Percentiles rank a stretch among this genome's conserved stretches.
Evolutionary conservation across 192 early-diverging fungal genomes (phyloP).

Genomic region (Oehlia diaphana): DNA sequence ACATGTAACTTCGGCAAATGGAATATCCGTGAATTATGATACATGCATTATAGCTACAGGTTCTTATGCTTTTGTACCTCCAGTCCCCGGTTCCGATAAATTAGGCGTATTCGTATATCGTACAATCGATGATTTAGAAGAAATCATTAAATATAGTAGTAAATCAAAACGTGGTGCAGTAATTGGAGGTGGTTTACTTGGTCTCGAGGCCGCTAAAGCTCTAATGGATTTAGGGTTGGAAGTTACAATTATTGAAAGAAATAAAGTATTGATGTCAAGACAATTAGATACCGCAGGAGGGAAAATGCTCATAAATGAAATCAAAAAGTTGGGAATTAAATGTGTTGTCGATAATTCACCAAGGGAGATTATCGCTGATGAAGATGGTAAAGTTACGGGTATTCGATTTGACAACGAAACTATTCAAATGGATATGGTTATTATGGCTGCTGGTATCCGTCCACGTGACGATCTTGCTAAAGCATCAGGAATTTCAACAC

Average conservation of each 20-base stretch:
- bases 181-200: conserved; percentile 66
- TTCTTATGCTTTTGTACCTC: conserved; percentile 59
- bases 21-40: conserved; percentile 50
- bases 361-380: conserved; percentile 36
- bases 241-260: conserved; percentile 57
- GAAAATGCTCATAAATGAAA: conserved; percentile 48
- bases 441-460: conserved; percentile 54
- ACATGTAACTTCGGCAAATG: conserved; percentile 30
- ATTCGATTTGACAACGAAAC: not conserved
- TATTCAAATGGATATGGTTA: conserved; percentile 46
- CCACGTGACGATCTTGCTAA: conserved; percentile 60
- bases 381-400: conserved; percentile 36
- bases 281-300: conserved; percentile 62
- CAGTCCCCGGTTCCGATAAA: conserved; percentile 41
- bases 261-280: conserved; percentile 47
- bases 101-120: conserved; percentile 69
- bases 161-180: conserved; percentile 48
- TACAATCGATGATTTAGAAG: conserved; percentile 59
- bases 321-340: conserved; percentile 50
- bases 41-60: conserved; percentile 62
- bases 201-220: conserved; percentile 69
- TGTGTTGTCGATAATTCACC: conserved; percentile 31
- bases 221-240: conserved; percentile 50
- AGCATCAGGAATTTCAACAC: conserved; percentile 42
- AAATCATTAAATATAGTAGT: conserved; percentile 49